Conservation (phyloP, 805 yeast species). For the Barnettozyma populi region DNA sequence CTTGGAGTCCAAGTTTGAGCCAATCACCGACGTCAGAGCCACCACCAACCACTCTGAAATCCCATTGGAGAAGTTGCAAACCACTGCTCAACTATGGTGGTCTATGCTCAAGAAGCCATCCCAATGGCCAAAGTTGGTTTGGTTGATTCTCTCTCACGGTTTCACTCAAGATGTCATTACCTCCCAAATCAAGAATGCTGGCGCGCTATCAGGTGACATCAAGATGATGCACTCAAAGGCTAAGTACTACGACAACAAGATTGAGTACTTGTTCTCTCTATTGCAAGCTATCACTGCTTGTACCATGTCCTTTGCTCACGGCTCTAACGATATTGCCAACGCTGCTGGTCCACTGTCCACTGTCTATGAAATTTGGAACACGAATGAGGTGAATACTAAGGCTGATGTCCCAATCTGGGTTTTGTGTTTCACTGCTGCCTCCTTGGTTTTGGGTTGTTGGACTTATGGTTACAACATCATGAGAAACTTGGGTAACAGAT, state of each 20-base stretch:
- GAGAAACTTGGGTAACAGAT: constrained; percentile 65
- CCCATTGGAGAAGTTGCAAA: constrained; percentile 23
- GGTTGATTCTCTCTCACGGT: constrained; percentile 52
- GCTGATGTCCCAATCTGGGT: constrained; percentile 69
- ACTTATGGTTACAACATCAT: constrained; percentile 67
- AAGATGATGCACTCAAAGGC: constrained; percentile 49
- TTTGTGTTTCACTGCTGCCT: constrained; percentile 59
- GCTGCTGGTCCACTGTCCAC: constrained; percentile 74
- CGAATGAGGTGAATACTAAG: constrained; percentile 39
- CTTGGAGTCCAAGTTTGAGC: constrained; percentile 17
- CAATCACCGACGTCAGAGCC: constrained; percentile 1
- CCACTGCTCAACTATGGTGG: constrained; percentile 35
- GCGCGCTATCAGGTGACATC: constrained; percentile 41
- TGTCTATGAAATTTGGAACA: constrained; percentile 55
- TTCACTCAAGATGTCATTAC: constrained; percentile 57
- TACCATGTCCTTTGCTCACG: constrained; percentile 80
- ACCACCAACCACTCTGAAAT: constrained; percentile 2
- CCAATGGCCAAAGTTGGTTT: constrained; percentile 48
- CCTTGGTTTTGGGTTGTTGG: constrained; percentile 66
- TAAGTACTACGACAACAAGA: constrained; percentile 63
- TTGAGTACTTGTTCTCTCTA: constrained; percentile 62
- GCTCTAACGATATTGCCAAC: constrained; percentile 74
- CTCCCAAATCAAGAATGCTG: constrained; percentile 35
- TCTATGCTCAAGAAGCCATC: constrained; percentile 40
- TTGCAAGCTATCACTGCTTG: constrained; percentile 70